Evolutionary conservation across 179 eudicot genomes (phyloP).

Genomic region (Beta lomatogona): DNA sequence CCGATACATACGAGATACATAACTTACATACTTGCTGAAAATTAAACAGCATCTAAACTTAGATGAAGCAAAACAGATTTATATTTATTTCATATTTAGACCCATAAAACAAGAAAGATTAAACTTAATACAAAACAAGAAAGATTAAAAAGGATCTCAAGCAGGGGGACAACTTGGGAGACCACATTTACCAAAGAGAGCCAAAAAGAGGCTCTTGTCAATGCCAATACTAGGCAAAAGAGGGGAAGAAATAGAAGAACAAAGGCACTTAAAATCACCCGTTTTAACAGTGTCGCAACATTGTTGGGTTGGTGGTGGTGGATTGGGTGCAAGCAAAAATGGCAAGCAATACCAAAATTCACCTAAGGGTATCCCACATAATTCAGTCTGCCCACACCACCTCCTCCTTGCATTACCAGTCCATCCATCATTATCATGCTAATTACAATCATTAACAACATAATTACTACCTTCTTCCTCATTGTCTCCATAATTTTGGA

Average conservation of each 20-base stretch:
- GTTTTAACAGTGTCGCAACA: conserved; percentile 6
- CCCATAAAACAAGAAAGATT: background rate
- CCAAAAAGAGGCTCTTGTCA: background rate
- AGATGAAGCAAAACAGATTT: too few species aligned
- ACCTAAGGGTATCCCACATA: background rate
- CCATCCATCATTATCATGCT: conserved; percentile 6
- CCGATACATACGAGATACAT: too few species aligned
- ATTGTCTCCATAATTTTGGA: background rate
- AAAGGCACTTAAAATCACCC: background rate
- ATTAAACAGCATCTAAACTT: too few species aligned
- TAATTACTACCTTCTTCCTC: background rate
- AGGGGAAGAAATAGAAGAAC: background rate
- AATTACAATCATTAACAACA: background rate
- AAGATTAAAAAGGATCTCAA: background rate
- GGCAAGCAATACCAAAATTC: background rate
- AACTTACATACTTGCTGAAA: too few species aligned
- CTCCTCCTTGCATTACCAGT: background rate
- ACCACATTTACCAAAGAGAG: too few species aligned
- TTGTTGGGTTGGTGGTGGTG: background rate
- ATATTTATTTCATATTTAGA: too few species aligned
- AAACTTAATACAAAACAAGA: background rate
- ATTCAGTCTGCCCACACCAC: background rate
- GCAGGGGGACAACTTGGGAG: too few species aligned
- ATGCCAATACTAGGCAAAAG: background rate
- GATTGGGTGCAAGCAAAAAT: background rate